Base-by-base conservation (phyloP, 768 basidiomycete genomes). In the Lactarius trivialis region DNA sequence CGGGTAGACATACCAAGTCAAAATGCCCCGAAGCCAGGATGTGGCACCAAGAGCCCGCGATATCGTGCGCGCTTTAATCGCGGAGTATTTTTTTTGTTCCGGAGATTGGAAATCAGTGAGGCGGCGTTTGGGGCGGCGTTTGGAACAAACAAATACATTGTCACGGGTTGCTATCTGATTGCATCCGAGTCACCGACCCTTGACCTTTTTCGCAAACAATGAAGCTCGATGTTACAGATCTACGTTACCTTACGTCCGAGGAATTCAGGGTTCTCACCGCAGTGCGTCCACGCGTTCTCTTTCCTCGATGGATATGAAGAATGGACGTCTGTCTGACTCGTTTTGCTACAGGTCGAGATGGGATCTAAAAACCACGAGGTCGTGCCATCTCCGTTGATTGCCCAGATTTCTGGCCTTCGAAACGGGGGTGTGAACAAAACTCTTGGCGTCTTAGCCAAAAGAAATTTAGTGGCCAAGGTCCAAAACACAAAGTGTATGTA, bases 321-420 rank as follows among this genome's bases (percentile, higher is more conserved):
- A 48, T 14, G 45, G 21, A 24, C 14, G 24, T n/a, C 45, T 30
- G n/a, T 30, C 3, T 48, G 21, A 11, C 12, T 45, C 24, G 17
- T 15, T n/a, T n/a, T 41, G 49, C 15, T 32, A 39, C n/a, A 98
- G 95, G 91, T 91, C 37, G 97, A 99, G 77, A 93, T 96, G 81
- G 97, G 96, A 21, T 94, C 91, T 4, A 97, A 97, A 78, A 98
- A 98, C 72, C 97, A 99, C 70, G 91, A 98, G 74, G 82, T 97
- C 39, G 95, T 99, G 15, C 97, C 97, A 3, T 86, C 89, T 8
- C 74, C 82, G 0, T 83, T 98, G 67, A 91, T 98, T 65, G 86
- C 89, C 4, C 93, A 96, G 73, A 89, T 98, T 48, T 94, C 94
- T 3, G 91, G 92, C n/a, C 77, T 98, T 49, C 81, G 93, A 37